Conservation (phyloP, 2,329 filamentous ascomycete genomes). For the Scortechinia acanthostroma region DNA sequence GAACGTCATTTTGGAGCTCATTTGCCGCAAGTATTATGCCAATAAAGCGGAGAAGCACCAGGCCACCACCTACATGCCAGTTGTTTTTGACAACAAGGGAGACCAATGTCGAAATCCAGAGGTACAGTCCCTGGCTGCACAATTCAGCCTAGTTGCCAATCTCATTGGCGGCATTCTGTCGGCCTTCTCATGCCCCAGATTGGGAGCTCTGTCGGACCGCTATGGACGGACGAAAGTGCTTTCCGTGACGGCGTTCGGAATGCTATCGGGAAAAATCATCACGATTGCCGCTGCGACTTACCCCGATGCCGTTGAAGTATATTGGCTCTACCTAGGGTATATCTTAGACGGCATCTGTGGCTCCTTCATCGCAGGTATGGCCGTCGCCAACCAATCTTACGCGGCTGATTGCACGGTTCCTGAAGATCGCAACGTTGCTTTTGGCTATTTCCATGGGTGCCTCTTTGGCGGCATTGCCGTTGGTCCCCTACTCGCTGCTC, state of each 20-base stretch:
- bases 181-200: slow-evolving; percentile 72
- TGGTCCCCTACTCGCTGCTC: slow-evolving; percentile 75
- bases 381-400: slow-evolving; percentile 75
- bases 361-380: slow-evolving; percentile 79
- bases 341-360: slow-evolving; percentile 78
- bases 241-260: too few species aligned
- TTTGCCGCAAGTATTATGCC: slow-evolving; percentile 77
- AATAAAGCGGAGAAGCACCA: slow-evolving; percentile 55
- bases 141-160: slow-evolving; percentile 71
- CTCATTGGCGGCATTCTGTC: slow-evolving; percentile 72
- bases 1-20: slow-evolving; percentile 75
- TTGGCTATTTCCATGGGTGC: slow-evolving; percentile 84
- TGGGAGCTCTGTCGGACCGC: slow-evolving; percentile 80
- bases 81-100: slow-evolving; percentile 53
- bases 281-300: slow-evolving; percentile 73
- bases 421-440: slow-evolving; percentile 71
- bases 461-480: slow-evolving; percentile 83
- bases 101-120: slow-evolving; percentile 75
- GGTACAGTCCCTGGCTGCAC: slow-evolving; percentile 70
- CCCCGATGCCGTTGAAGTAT: slow-evolving; percentile 67
- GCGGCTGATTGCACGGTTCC: slow-evolving; percentile 81
- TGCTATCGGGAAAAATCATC: too few species aligned
- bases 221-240: slow-evolving; percentile 81
- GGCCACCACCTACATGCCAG: slow-evolving; percentile 45
- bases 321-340: slow-evolving; percentile 71